A percentile compares a stretch with the other conserved stretches of the same genome.
These are phyloP conservation scores for Apiospora hydei DNA, from an alignment of 2,329 filamentous ascomycete species.

Conservation along the genomic window DNA sequence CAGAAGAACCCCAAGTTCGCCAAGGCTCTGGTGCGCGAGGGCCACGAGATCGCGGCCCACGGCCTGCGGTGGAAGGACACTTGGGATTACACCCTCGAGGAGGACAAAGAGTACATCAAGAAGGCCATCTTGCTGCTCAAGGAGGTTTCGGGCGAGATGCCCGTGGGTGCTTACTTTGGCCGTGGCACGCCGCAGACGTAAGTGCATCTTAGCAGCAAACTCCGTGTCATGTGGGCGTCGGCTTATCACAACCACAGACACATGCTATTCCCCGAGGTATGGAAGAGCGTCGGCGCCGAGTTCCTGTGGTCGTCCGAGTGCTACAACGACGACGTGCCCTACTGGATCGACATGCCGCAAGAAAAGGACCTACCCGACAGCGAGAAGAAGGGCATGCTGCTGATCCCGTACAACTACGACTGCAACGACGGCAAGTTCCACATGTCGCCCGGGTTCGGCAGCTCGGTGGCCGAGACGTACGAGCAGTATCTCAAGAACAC, in stretches of 20 bases:
- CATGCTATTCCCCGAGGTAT: conserved; percentile 38
- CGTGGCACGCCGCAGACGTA: conserved; percentile 40
- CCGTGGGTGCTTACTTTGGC: conserved; percentile 46
- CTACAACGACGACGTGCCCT: conserved; percentile 41
- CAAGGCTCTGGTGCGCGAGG: conserved; percentile 47
- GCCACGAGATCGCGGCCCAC: conserved; percentile 51
- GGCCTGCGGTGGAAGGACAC: conserved; percentile 53
- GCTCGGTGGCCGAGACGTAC: conserved; percentile 46
- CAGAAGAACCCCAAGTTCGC: conserved; percentile 49
- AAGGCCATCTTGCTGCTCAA: conserved; percentile 45
- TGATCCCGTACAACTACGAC: conserved; percentile 48
- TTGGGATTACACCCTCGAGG: conserved; percentile 45
- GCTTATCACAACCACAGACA: conserved; percentile 15
- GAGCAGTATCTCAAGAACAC: conserved; percentile 50
- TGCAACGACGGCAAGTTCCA: conserved; percentile 53
- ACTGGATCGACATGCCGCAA: conserved; percentile 39
- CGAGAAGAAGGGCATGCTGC: conserved; percentile 47
- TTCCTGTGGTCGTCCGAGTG: conserved; percentile 40
- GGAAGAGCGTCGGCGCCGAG: conserved; percentile 38
- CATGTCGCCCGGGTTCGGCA: conserved; percentile 50
- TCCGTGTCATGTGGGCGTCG: neutral
- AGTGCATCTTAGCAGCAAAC: neutral
- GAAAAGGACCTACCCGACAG: conserved; percentile 38
- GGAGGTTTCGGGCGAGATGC: conserved; percentile 42
- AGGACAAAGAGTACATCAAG: conserved; percentile 48